phyloP scores from a whole-genome alignment of 139 green algal genomes.

The Coelastrella sp. region DNA sequence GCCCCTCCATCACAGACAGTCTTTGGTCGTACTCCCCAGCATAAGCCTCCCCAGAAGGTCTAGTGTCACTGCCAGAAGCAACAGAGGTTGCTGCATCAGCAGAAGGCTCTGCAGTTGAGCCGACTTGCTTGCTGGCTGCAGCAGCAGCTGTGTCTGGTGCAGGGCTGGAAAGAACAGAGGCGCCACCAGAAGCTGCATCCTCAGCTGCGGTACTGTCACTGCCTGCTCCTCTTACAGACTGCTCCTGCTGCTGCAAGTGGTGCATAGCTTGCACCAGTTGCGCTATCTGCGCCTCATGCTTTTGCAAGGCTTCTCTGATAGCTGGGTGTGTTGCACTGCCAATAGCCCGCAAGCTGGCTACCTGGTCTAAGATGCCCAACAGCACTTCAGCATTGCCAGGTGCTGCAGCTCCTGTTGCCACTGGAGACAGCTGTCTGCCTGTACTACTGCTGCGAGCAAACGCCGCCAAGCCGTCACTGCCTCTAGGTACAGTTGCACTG shows the following conservation, averaged over 20 bases:
- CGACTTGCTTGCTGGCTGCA: too few species aligned
- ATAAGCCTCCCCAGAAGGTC: neutral
- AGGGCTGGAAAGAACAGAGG: neutral
- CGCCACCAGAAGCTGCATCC: neutral
- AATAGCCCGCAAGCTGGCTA: constrained; percentile 32
- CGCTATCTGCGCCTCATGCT: constrained; percentile 19
- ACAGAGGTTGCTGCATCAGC: neutral
- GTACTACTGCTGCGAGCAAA: neutral
- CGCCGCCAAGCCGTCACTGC: neutral
- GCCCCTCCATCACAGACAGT: neutral
- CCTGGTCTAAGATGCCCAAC: constrained; percentile 42
- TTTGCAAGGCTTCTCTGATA: constrained; percentile 2
- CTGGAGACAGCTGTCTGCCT: neutral
- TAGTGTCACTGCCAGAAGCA: neutral
- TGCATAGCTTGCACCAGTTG: neutral
- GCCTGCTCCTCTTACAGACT: neutral
- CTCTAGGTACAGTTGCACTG: neutral
- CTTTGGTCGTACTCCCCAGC: neutral
- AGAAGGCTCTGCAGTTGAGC: neutral
- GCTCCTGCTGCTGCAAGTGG: constrained; percentile 10
- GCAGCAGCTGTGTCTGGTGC: too few species aligned
- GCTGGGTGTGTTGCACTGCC: constrained; percentile 47
- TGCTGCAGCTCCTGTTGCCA: neutral
- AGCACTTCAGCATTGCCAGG: neutral
- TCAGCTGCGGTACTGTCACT: neutral